Evolutionary conservation across 2,329 filamentous ascomycete genomes (phyloP).

Genomic region (Aspergillus phoenicis): DNA sequence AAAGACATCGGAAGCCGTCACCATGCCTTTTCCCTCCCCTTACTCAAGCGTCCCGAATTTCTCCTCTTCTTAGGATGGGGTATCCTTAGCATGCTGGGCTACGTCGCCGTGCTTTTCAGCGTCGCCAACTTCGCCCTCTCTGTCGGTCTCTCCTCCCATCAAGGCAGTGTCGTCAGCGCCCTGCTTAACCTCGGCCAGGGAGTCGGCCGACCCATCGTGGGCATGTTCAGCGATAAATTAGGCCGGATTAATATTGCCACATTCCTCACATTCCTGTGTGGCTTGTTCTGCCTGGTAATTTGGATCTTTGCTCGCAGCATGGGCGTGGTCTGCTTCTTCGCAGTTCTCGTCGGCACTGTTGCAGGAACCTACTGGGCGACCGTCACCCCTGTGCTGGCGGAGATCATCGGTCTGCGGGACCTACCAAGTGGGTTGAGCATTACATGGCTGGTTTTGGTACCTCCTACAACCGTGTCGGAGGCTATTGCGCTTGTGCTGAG

Average conservation of each 20-base stretch:
- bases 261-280: slow-evolving; percentile 57
- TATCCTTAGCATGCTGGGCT: slow-evolving; percentile 65
- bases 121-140: slow-evolving; percentile 64
- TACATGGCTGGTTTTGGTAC: slow-evolving; percentile 61
- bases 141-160: slow-evolving; percentile 61
- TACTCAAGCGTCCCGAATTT: slow-evolving; percentile 59
- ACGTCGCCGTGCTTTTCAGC: slow-evolving; percentile 66
- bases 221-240: slow-evolving; percentile 62
- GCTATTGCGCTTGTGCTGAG: slow-evolving; percentile 64
- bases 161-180: slow-evolving; percentile 64
- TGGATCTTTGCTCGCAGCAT: slow-evolving; percentile 64
- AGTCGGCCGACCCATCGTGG: slow-evolving; percentile 59
- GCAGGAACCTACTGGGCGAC: slow-evolving; percentile 64
- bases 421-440: slow-evolving; percentile 61
- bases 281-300: slow-evolving; percentile 61
- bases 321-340: slow-evolving; percentile 62
- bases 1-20: slow-evolving; percentile 57
- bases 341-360: slow-evolving; percentile 59
- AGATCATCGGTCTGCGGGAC: slow-evolving; percentile 62
- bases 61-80: slow-evolving; percentile 62
- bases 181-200: slow-evolving; percentile 66
- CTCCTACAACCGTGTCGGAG: slow-evolving; percentile 51
- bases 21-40: slow-evolving; percentile 54
- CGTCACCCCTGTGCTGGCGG: slow-evolving; percentile 61
- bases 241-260: slow-evolving; percentile 66